phyloP scores from a whole-genome alignment of 2,329 filamentous ascomycete species.

The Talaromyces sp. region DNA sequence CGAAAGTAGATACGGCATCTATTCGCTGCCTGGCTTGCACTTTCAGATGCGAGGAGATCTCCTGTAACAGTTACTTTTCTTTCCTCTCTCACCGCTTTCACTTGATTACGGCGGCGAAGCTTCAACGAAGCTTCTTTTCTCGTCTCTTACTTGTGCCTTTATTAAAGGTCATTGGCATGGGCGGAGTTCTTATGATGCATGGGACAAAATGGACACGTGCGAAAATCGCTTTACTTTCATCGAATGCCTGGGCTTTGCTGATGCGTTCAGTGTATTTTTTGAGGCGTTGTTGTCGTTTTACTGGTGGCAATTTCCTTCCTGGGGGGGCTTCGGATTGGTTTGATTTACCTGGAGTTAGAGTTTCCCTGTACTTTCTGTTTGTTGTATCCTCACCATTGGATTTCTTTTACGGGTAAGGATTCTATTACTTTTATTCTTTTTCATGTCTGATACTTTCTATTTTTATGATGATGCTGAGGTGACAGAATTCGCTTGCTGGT shows the following conservation, averaged over 20 bases:
- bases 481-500: conserved; percentile 2
- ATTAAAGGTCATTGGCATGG: conserved; percentile 33
- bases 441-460: conserved; percentile 15
- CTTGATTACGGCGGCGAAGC: conserved; percentile 18
- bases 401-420: conserved; percentile 9
- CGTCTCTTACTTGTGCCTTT: conserved; percentile 25
- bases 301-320: background rate
- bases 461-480: conserved; percentile 5
- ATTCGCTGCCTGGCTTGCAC: background rate
- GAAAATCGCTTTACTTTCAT: conserved; percentile 28
- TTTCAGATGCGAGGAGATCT: background rate
- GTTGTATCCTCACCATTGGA: conserved; percentile 22
- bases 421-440: conserved; percentile 11
- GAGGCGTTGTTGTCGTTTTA: too few relatives aligned
- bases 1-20: conserved; percentile 10
- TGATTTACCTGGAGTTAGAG: conserved; percentile 15
- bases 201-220: conserved; percentile 36
- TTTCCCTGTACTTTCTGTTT: conserved; percentile 11
- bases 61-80: conserved; percentile 16
- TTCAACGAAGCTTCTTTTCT: conserved; percentile 22
- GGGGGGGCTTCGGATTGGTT: conserved; percentile 6
- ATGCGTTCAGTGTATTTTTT: conserved; percentile 22
- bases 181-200: conserved; percentile 40
- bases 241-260: conserved; percentile 26
- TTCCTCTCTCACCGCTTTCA: conserved; percentile 1